A percentile compares a stretch with the other conserved stretches of the same genome.
Evolutionary conservation across 306 rosid genomes (phyloP).

Genomic region (Cajanus cajan): DNA sequence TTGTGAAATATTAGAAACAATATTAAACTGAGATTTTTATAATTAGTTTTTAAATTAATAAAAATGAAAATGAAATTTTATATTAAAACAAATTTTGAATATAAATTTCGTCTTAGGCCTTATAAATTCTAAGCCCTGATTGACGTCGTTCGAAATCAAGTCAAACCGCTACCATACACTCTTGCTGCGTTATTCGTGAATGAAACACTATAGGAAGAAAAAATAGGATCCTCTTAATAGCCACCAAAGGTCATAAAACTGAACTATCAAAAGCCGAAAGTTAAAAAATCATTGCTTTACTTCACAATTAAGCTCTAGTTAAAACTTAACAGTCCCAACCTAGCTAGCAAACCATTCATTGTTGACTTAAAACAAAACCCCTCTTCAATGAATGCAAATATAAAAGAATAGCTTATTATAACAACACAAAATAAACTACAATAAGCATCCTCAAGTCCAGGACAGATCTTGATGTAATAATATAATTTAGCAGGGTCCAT

Average conservation of each 20-base stretch:
- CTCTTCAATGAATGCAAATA: neutral
- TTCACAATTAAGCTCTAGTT: neutral
- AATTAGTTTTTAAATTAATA: too few species aligned
- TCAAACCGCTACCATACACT: neutral
- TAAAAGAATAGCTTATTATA: conserved; percentile 25
- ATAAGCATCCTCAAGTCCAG: neutral
- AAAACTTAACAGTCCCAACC: neutral
- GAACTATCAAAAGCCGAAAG: neutral
- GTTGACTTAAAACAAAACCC: neutral
- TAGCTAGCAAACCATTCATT: neutral
- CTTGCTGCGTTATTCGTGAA: neutral
- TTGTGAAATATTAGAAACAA: too few species aligned
- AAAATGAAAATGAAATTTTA: too few species aligned
- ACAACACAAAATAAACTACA: conserved; percentile 11
- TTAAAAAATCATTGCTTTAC: neutral
- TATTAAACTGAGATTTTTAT: too few species aligned
- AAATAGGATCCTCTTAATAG: neutral
- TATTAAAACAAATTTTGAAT: too few species aligned
- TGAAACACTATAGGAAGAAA: neutral
- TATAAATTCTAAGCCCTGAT: too few species aligned
- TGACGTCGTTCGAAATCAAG: neutral
- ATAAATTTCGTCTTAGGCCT: too few species aligned
- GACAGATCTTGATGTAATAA: conserved; percentile 10
- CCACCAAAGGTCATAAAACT: neutral
- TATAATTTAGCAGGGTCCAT: conserved; percentile 28